A percentile compares a stretch with the other conserved stretches of the same genome.
phyloP scores from a whole-genome alignment of 495 filamentous ascomycete genomes.

The Penicillium subrubescens region DNA sequence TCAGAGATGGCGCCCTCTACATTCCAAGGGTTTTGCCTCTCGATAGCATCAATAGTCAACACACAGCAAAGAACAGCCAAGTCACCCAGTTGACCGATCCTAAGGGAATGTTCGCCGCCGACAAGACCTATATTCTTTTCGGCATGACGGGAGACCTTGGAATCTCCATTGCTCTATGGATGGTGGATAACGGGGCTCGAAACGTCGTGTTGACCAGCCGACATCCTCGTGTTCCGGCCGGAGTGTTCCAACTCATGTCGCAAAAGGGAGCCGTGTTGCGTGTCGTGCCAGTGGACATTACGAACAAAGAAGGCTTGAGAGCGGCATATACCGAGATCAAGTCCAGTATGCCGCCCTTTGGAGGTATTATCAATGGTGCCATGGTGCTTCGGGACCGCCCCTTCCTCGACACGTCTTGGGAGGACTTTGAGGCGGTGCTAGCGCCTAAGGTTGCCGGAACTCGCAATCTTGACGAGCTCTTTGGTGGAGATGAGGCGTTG shows the following conservation, averaged over 20 bases:
- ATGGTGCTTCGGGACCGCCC: not conserved
- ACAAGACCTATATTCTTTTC: slow-evolving; percentile 29
- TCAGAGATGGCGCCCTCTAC: no score
- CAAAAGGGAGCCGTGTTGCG: not conserved
- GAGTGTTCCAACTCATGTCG: not conserved
- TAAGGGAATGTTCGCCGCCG: slow-evolving; percentile 15
- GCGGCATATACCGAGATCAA: not conserved
- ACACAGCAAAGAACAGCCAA: no score
- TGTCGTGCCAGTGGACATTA: not conserved
- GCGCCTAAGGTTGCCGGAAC: not conserved
- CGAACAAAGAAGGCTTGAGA: not conserved
- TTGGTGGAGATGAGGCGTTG: not conserved
- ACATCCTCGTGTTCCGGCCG: slow-evolving; percentile 16
- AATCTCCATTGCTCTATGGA: slow-evolving; percentile 28
- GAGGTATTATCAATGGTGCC: not conserved
- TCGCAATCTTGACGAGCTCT: not conserved
- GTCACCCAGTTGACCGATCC: no score
- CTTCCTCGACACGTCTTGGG: not conserved
- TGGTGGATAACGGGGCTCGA: slow-evolving; percentile 21
- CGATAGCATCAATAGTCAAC: no score
- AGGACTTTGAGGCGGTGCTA: not conserved
- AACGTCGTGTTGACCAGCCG: slow-evolving; percentile 21
- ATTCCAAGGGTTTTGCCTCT: no score
- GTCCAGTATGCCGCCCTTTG: not conserved
- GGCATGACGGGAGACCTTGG: slow-evolving; percentile 32